phyloP scores from a whole-genome alignment of 106 monocot species.

The Dendrobium chrysotoxum region DNA sequence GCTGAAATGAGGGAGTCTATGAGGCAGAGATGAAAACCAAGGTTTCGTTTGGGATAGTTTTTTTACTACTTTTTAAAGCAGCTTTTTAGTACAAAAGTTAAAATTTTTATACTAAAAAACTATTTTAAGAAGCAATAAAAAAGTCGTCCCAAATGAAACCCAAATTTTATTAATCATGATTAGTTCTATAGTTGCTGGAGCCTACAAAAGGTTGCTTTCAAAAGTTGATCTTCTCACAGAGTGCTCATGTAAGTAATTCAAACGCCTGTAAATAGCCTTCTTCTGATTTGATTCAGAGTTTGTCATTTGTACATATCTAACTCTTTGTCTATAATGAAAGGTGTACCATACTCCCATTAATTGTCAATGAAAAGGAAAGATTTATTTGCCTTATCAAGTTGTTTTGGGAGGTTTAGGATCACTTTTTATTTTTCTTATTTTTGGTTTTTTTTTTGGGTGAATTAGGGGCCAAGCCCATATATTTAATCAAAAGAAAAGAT shows the following conservation, averaged over 20 bases:
- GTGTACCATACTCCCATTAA: background rate
- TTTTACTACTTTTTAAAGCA: no score
- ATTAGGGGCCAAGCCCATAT: no score
- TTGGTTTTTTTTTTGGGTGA: no score
- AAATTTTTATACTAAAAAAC: no score
- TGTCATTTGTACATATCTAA: background rate
- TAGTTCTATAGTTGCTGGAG: background rate
- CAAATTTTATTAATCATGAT: background rate
- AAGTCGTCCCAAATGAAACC: no score
- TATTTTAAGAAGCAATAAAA: no score
- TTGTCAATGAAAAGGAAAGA: background rate
- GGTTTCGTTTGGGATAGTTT: no score
- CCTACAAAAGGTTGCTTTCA: background rate
- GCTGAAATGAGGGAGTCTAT: background rate
- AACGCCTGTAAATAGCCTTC: slow-evolving; percentile 2
- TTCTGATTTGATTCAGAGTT: background rate
- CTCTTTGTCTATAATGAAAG: background rate
- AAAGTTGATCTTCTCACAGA: background rate
- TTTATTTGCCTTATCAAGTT: no score
- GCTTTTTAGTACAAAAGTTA: no score
- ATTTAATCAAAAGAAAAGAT: no score
- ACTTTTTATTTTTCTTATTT: background rate
- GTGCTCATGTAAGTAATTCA: background rate
- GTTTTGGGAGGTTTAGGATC: background rate
- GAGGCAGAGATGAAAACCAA: no score